phyloP scores from a whole-genome alignment of 208 protist genomes.

The Zelonia costaricensis region DNA sequence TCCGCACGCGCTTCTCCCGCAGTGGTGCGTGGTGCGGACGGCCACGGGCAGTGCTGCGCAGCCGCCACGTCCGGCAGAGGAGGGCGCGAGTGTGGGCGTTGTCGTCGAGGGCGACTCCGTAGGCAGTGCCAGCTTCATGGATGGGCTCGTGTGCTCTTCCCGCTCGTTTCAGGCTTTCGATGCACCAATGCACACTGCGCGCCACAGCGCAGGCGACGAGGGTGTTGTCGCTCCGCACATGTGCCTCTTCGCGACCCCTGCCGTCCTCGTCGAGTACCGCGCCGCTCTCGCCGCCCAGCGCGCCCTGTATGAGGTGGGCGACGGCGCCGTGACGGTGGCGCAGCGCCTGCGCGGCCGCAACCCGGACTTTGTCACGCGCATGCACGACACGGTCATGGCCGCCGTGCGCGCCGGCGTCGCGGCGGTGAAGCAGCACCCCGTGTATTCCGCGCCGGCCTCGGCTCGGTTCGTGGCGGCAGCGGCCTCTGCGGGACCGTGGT shows the following conservation, averaged over 20 bases:
- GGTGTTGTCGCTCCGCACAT: conserved; percentile 3
- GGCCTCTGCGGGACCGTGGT: neutral
- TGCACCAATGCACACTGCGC: neutral
- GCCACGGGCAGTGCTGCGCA: too few species aligned
- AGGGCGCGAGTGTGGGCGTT: too few species aligned
- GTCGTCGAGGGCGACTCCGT: neutral
- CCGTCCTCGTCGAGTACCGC: conserved; percentile 31
- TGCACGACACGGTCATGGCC: conserved; percentile 23
- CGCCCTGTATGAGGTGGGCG: conserved; percentile 25
- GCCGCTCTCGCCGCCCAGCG: conserved; percentile 19
- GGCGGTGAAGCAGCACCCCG: conserved; percentile 23
- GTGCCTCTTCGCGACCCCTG: conserved; percentile 23
- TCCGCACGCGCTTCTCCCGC: conserved; percentile 21
- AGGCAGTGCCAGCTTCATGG: conserved; percentile 3
- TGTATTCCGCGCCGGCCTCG: too few species aligned
- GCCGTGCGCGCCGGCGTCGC: conserved; percentile 23
- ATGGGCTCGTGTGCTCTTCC: conserved; percentile 1
- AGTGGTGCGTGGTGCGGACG: conserved; percentile 10
- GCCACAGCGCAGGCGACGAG: neutral
- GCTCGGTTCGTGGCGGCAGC: neutral
- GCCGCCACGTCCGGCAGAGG: too few species aligned
- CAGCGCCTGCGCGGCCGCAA: conserved; percentile 27
- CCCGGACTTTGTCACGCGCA: conserved; percentile 20
- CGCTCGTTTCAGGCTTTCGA: conserved; percentile 2
- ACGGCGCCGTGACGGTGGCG: conserved; percentile 17